phyloP scores from a whole-genome alignment of 495 filamentous ascomycete genomes.

The Aspergillus funiculosus region DNA sequence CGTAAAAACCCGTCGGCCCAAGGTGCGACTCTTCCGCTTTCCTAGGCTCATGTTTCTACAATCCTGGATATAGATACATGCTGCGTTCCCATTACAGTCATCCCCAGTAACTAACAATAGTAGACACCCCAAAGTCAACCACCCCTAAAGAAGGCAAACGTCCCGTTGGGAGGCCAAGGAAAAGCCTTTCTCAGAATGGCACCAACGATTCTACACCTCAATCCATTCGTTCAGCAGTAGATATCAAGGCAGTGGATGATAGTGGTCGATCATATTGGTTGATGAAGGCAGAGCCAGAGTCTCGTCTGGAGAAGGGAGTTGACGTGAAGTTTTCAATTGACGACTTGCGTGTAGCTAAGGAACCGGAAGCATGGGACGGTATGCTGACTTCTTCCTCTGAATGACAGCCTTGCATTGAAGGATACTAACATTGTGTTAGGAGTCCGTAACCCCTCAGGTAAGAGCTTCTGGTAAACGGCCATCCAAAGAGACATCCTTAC shows the following conservation, averaged over 20 bases:
- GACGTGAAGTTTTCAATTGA: slow-evolving; percentile 95
- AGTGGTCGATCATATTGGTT: slow-evolving; percentile 65
- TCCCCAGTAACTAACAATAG: no score
- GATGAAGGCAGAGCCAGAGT: slow-evolving; percentile 91
- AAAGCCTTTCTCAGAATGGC: slow-evolving; percentile 12
- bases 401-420: background rate
- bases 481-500: slow-evolving; percentile 15
- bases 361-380: slow-evolving; percentile 89
- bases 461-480: slow-evolving; percentile 11
- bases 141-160: slow-evolving; percentile 22
- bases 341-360: slow-evolving; percentile 62
- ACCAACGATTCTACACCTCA: slow-evolving; percentile 6
- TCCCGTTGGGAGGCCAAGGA: slow-evolving; percentile 17
- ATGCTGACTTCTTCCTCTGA: slow-evolving; percentile 15
- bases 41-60: background rate
- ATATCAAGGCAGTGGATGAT: slow-evolving; percentile 7
- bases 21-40: slow-evolving; percentile 5
- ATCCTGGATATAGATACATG: background rate
- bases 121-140: slow-evolving; percentile 18
- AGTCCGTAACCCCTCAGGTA: slow-evolving; percentile 54
- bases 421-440: slow-evolving; percentile 33
- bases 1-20: slow-evolving; percentile 24
- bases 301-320: slow-evolving; percentile 74
- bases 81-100: background rate
- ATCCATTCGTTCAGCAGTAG: slow-evolving; percentile 14